Base-by-base conservation (phyloP, 2,329 filamentous ascomycete genomes). In the Cladophialophora bantiana region DNA sequence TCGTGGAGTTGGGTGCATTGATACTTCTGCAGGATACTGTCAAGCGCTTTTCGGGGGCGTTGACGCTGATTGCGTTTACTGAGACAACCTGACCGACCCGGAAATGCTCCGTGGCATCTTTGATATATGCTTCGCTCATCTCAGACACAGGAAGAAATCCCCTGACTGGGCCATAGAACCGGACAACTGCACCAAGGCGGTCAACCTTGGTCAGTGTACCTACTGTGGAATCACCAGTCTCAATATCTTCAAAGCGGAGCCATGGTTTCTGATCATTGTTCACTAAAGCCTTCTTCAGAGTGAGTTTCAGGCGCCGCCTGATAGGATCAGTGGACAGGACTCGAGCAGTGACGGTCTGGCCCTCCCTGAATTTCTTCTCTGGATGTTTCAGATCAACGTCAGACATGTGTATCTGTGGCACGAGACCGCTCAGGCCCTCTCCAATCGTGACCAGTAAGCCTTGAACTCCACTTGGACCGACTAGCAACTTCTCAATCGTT, bases 91-190 rank as follows among this genome's bases (percentile, higher is more conserved):
- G 95, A 0, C 95, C 96, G 52, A 89, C 81, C 40, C 90, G 89
- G 82, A 99, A 99, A 79, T 98, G 94, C 74, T 96, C 89, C 54
- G 87, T 88, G 4, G 95, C 93, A 74, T 97, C 91, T 72, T 90
- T 87, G 74, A 99, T 97, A 75, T 90, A 97, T 10, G 94, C 93
- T 77, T 99, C 95, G 77, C 95, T 98, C 95, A 99, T 99, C 79
- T 99, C 94, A 1, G 92, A 92, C 0, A 96, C 89, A 1, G 95
- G 95, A 62, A 99, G 84, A 81, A 96, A 99, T 7, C 91, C 96
- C 71, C 88, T 88, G 20, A 99, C 83, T 7, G 84, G 81, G 18
- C 93, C 93, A 74, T 96, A 99, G 79, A 98, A 99, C 76, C 96
- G 93, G 61, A 99, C 90, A 18, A 94, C 88, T 10, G 95, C 95